Evolutionary conservation across 1,284 basidiomycete genomes (phyloP).

Genomic region (Boletellus deceptivus): DNA sequence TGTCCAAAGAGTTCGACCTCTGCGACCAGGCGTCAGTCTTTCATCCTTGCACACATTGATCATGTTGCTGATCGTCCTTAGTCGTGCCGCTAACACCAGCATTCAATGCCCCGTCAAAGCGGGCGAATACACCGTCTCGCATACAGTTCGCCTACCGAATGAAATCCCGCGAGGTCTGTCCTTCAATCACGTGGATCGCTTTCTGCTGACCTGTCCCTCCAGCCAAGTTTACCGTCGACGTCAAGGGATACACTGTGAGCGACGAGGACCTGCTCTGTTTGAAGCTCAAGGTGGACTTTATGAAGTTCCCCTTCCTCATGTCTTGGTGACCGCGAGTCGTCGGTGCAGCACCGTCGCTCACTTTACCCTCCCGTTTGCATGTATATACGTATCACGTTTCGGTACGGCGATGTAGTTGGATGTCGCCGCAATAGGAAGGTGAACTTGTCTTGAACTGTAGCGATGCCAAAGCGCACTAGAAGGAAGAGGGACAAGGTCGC

Average conservation of each 20-base stretch:
- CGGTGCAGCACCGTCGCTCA: not conserved
- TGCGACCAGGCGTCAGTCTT: slow-evolving; percentile 88
- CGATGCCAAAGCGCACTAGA: slow-evolving; percentile 86
- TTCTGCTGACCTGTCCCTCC: slow-evolving; percentile 8
- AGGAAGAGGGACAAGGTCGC: slow-evolving; percentile 84
- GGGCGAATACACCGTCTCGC: slow-evolving; percentile 68
- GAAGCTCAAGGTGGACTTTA: slow-evolving; percentile 76
- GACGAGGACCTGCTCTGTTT: slow-evolving; percentile 83
- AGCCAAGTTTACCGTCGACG: slow-evolving; percentile 86
- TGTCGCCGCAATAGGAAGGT: not conserved
- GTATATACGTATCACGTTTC: slow-evolving; percentile 4
- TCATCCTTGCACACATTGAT: not conserved
- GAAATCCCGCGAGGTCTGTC: slow-evolving; percentile 84
- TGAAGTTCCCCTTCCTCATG: slow-evolving; percentile 41
- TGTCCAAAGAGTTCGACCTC: slow-evolving; percentile 80
- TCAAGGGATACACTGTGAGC: slow-evolving; percentile 72
- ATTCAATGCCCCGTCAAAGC: slow-evolving; percentile 77
- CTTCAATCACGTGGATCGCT: not conserved
- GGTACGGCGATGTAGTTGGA: not conserved
- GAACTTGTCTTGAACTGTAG: not conserved
- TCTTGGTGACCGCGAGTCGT: slow-evolving; percentile 22
- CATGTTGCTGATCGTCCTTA: slow-evolving; percentile 27
- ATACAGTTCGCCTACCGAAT: slow-evolving; percentile 81
- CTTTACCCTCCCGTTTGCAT: slow-evolving; percentile 1
- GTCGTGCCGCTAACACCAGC: slow-evolving; percentile 66